Evolutionary conservation across 2,329 filamentous ascomycete genomes (phyloP).

Genomic region (Botrytis sinoallii): DNA sequence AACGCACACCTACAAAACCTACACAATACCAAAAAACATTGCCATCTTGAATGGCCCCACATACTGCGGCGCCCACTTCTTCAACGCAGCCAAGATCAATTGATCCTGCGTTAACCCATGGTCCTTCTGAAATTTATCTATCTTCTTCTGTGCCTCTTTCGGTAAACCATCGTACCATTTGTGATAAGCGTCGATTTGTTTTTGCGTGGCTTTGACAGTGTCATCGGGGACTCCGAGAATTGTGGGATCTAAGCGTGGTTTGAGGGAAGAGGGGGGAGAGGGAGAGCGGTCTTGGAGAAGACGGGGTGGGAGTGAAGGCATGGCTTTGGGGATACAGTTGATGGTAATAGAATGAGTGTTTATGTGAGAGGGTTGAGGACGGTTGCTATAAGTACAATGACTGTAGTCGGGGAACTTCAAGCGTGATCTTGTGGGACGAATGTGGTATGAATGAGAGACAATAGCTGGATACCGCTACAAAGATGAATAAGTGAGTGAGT

Average conservation of each 20-base stretch:
- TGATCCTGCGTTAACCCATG: neutral
- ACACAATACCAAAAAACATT: constrained; percentile 4
- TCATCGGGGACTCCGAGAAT: too few relatives aligned
- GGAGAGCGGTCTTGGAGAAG: neutral
- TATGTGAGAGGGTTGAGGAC: neutral
- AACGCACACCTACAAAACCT: neutral
- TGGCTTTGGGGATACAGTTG: neutral
- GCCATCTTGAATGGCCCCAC: neutral
- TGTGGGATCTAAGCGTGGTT: neutral
- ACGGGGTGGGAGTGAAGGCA: neutral
- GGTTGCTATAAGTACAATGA: too few relatives aligned
- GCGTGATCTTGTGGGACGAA: neutral
- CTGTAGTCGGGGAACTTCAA: neutral
- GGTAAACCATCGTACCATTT: neutral
- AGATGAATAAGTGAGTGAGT: neutral
- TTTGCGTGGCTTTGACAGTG: neutral
- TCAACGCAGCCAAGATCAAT: neutral
- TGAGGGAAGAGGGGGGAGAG: neutral
- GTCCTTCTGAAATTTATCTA: neutral
- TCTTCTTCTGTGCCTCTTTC: neutral
- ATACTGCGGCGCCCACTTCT: neutral
- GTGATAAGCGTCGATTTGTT: neutral
- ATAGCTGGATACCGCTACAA: neutral
- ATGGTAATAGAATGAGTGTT: neutral
- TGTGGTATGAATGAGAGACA: neutral